Conservation (phyloP, 2,329 filamentous ascomycete species). For the Bertia moriformis region DNA sequence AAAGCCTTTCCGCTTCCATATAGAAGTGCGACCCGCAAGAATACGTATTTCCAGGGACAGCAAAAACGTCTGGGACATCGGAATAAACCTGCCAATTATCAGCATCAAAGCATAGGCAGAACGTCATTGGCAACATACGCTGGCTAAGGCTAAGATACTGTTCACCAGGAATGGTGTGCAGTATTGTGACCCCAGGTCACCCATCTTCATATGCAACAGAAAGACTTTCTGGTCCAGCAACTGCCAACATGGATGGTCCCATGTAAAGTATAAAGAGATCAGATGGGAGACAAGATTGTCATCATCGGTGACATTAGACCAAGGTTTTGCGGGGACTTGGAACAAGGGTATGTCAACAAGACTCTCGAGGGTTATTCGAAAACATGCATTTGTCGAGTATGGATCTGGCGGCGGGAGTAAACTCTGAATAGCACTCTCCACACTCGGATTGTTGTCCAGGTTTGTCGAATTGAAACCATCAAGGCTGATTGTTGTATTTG, state of each 20-base stretch:
- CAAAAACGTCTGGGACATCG: constrained; percentile 15
- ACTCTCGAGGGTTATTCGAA: constrained; percentile 7
- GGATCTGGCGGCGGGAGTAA: constrained; percentile 13
- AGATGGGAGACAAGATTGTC: constrained; percentile 1
- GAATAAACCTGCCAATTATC: constrained; percentile 14
- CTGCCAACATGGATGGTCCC: constrained; percentile 1
- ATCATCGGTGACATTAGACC: constrained; percentile 3
- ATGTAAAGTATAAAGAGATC: constrained; percentile 2
- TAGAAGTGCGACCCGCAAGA: constrained; percentile 17
- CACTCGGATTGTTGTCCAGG: neutral
- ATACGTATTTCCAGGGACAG: constrained; percentile 10
- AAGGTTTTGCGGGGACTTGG: constrained; percentile 8
- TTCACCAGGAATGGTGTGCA: neutral
- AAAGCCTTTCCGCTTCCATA: constrained; percentile 17
- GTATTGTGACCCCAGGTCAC: neutral
- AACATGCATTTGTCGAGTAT: constrained; percentile 14
- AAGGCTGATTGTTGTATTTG: neutral
- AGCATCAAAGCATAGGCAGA: neutral
- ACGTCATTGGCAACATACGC: neutral
- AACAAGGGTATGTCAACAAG: constrained; percentile 14
- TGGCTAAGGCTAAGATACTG: neutral
- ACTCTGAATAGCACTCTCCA: neutral
- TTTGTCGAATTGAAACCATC: too few relatives aligned
- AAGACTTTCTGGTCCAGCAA: neutral
- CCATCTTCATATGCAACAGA: neutral